Evolutionary conservation across 306 rosid genomes (phyloP).

Genomic region (Malus asiatica): DNA sequence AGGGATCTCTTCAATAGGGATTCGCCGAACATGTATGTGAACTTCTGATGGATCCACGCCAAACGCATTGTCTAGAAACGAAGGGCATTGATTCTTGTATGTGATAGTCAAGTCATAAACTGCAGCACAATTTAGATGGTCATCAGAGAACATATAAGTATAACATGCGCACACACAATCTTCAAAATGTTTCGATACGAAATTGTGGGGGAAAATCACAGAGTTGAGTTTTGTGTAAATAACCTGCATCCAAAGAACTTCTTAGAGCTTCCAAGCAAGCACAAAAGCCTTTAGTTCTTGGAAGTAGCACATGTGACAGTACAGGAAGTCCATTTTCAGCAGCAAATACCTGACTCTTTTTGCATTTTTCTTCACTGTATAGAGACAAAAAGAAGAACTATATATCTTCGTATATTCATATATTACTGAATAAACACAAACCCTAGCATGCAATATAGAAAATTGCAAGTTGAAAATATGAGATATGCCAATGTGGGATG

Average conservation of each 20-base stretch:
- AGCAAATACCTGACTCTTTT: conserved; percentile 55
- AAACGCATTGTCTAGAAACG: conserved; percentile 82
- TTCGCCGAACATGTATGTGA: conserved; percentile 68
- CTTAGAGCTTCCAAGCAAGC: conserved; percentile 71
- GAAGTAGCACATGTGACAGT: conserved; percentile 68
- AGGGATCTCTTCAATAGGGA: conserved; percentile 56
- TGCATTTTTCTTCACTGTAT: conserved; percentile 68
- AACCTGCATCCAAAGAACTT: conserved; percentile 85
- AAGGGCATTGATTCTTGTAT: conserved; percentile 74
- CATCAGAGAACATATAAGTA: not conserved
- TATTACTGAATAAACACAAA: conserved; percentile 1
- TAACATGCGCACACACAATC: not conserved
- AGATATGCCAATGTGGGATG: not conserved
- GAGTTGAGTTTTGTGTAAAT: not conserved
- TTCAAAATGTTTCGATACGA: not conserved
- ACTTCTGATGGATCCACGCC: conserved; percentile 95
- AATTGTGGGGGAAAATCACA: not conserved
- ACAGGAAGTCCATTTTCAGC: conserved; percentile 70
- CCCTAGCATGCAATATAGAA: not conserved
- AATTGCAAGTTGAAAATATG: not conserved
- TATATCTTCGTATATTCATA: not conserved
- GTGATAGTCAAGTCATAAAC: conserved; percentile 81
- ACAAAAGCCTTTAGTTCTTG: conserved; percentile 84
- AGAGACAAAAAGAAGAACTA: conserved; percentile 11
- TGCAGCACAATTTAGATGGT: conserved; percentile 27